Conservation (phyloP, 163 green algal genomes). For the Scenedesmus sp. region DNA sequence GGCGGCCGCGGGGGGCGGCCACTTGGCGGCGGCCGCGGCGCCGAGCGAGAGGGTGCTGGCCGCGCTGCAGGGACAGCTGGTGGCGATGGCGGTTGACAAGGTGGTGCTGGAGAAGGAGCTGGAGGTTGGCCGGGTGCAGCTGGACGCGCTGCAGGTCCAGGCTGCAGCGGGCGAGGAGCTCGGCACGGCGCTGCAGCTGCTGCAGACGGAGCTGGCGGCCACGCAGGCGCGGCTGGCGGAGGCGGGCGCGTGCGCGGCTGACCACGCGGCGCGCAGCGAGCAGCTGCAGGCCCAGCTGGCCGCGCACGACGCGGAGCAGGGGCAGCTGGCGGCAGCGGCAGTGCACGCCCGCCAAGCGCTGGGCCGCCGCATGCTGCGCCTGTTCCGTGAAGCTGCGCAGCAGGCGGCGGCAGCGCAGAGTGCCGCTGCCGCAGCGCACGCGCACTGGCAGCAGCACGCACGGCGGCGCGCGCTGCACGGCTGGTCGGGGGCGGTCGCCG, state of each 20-base stretch:
- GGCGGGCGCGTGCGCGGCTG: neutral
- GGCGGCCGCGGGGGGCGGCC: too few species aligned
- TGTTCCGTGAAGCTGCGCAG: neutral
- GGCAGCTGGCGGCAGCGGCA: constrained; percentile 6
- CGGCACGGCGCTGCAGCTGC: neutral
- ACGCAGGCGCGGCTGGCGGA: constrained; percentile 10
- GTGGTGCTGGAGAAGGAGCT: constrained; percentile 27
- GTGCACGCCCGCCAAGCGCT: neutral
- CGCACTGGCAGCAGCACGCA: constrained; percentile 1
- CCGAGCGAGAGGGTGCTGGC: neutral
- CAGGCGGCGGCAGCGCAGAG: neutral
- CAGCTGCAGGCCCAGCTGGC: constrained; percentile 10
- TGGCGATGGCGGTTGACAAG: constrained; percentile 32
- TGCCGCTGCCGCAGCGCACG: neutral
- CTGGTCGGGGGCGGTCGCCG: neutral
- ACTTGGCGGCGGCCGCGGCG: neutral
- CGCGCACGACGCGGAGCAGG: neutral
- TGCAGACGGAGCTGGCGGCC: constrained; percentile 9
- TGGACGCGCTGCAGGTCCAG: constrained; percentile 28
- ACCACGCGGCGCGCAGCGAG: constrained; percentile 22
- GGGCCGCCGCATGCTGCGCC: constrained; percentile 6
- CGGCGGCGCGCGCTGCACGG: neutral
- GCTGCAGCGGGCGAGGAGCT: constrained; percentile 14
- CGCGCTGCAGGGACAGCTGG: constrained; percentile 29
- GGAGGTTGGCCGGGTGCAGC: neutral